These are phyloP conservation scores for Stachybotrys echinatus DNA, from an alignment of 2,329 filamentous ascomycete genomes.

Conservation along the genomic window DNA sequence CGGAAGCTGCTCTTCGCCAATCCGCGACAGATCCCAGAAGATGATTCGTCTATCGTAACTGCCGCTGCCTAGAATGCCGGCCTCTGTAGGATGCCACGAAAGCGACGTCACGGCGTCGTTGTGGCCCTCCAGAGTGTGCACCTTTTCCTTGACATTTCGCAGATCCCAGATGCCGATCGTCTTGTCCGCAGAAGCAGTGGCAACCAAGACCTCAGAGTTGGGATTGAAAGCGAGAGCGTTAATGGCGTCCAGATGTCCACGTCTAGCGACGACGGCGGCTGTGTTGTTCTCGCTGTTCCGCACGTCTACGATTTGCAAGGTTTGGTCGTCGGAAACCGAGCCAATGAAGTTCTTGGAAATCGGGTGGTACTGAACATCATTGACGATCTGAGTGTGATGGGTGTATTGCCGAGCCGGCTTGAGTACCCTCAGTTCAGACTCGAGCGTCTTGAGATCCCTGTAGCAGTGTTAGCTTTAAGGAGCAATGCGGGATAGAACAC, in stretches of 20 bases:
- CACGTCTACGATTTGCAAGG: conserved; percentile 86
- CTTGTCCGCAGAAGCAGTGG: conserved; percentile 92
- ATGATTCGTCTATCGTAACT: conserved; percentile 91
- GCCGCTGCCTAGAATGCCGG: conserved; percentile 81
- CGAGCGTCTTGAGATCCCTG: conserved; percentile 76
- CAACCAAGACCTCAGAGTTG: conserved; percentile 80
- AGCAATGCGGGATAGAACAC: neutral
- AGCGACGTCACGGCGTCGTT: conserved; percentile 85
- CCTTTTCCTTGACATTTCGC: conserved; percentile 80
- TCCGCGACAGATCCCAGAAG: conserved; percentile 91
- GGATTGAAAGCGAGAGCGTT: conserved; percentile 96
- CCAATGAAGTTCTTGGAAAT: conserved; percentile 80
- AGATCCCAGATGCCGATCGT: conserved; percentile 94
- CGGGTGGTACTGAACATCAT: conserved; percentile 94
- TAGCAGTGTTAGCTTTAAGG: conserved; percentile 9
- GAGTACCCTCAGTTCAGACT: conserved; percentile 63
- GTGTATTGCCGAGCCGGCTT: conserved; percentile 72
- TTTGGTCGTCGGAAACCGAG: conserved; percentile 91
- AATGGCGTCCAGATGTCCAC: conserved; percentile 85
- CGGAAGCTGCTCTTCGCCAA: conserved; percentile 89
- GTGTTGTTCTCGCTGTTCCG: conserved; percentile 61
- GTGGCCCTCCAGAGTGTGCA: conserved; percentile 87
- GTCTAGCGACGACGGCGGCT: conserved; percentile 62
- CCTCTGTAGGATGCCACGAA: conserved; percentile 90
- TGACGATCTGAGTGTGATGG: conserved; percentile 86